These are phyloP conservation scores for Lepidium campestre DNA, from an alignment of 441 rosid species.

Conservation along the genomic window DNA sequence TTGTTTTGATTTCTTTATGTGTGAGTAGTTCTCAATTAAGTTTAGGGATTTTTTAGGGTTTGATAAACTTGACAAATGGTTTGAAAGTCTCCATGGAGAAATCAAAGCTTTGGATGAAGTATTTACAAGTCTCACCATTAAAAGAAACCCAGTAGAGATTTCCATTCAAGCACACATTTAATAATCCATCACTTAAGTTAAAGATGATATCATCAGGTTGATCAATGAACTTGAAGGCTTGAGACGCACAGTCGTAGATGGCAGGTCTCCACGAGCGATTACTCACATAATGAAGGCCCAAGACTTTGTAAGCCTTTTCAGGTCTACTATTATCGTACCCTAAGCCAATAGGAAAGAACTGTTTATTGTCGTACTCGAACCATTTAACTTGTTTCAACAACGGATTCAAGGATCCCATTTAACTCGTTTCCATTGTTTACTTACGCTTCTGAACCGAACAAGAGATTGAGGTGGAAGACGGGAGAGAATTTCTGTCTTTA, in stretches of 20 bases:
- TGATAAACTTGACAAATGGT: too few relatives aligned
- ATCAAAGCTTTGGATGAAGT: neutral
- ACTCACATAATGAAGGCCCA: neutral
- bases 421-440: slow-evolving; percentile 14
- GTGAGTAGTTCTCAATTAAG: too few relatives aligned
- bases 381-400: neutral
- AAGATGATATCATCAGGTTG: neutral
- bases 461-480: slow-evolving; percentile 1
- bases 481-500: neutral
- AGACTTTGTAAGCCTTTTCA: neutral
- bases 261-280: too few relatives aligned
- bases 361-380: neutral
- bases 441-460: neutral
- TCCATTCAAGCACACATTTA: neutral
- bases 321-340: neutral
- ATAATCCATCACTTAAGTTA: too few relatives aligned
- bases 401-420: neutral
- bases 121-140: neutral
- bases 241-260: too few relatives aligned
- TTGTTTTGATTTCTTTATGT: too few relatives aligned
- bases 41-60: too few relatives aligned
- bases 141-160: neutral
- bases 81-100: neutral
- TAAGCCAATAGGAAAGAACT: neutral
- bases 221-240: too few relatives aligned